Percentiles rank a stretch among this genome's conserved stretches.
Conservation (phyloP, 768 basidiomycete species). For the Tylopilus rubrobrunneus region DNA sequence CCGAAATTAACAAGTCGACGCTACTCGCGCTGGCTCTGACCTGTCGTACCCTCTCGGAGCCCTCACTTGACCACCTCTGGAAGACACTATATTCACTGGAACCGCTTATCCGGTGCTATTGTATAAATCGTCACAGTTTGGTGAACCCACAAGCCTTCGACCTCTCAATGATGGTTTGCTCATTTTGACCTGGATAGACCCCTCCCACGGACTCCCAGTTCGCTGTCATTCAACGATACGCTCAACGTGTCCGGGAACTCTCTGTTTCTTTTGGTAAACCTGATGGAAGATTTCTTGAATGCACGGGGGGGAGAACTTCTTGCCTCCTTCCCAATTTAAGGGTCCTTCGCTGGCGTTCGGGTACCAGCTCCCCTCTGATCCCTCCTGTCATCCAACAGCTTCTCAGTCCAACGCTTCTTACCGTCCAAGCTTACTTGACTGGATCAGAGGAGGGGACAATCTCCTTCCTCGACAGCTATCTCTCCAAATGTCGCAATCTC, state of each 20-base stretch:
- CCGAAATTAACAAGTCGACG: no score
- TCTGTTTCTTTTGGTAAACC: not conserved
- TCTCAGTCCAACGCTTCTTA: constrained; percentile 8
- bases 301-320: constrained; percentile 1
- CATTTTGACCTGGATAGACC: not conserved
- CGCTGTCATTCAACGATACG: constrained; percentile 3
- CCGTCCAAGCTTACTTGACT: not conserved
- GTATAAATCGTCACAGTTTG: not conserved
- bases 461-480: constrained; percentile 12
- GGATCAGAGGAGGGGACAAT: not conserved
- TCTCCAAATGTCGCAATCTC: not conserved
- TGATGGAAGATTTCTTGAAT: constrained; percentile 5
- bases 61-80: constrained; percentile 13
- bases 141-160: not conserved
- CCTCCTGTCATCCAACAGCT: constrained; percentile 7
- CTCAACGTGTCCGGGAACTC: constrained; percentile 6
- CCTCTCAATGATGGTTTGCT: not conserved
- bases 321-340: constrained; percentile 8
- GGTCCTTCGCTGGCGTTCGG: not conserved
- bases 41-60: constrained; percentile 5
- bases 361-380: not conserved
- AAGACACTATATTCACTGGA: constrained; percentile 2
- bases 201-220: constrained; percentile 5
- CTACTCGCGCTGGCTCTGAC: constrained; percentile 7
- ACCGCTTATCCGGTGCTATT: constrained; percentile 14